Conservation (phyloP, 257 asterid species). For the Gentiana dahurica region DNA sequence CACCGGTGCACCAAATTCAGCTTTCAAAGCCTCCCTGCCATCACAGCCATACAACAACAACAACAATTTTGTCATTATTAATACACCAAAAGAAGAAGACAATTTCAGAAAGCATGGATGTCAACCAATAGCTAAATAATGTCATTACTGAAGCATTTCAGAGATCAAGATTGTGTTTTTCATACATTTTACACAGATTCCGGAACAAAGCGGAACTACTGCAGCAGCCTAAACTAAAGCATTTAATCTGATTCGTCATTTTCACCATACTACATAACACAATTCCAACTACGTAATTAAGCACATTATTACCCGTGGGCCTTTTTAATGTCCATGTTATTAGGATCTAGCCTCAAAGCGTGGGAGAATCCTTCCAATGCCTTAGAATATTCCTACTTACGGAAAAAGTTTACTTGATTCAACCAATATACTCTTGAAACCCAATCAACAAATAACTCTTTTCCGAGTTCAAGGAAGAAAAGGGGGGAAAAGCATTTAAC, state of each 20-base stretch:
- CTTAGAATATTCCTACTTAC: constrained; percentile 3
- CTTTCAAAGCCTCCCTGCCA: constrained; percentile 2
- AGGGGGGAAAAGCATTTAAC: too few species aligned
- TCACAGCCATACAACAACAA: too few species aligned
- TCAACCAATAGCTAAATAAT: too few species aligned
- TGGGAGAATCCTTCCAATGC: constrained; percentile 14
- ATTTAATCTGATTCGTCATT: too few species aligned
- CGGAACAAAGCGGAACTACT: too few species aligned
- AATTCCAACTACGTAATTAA: too few species aligned
- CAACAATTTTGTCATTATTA: too few species aligned
- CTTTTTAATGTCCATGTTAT: constrained; percentile 11
- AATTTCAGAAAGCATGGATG: neutral
- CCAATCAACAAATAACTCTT: neutral
- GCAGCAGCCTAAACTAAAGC: too few species aligned
- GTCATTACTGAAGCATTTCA: too few species aligned
- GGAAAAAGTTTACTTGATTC: neutral
- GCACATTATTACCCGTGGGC: constrained; percentile 2
- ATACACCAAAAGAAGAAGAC: neutral
- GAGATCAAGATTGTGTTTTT: too few species aligned
- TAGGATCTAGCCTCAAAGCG: constrained; percentile 19
- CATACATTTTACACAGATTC: too few species aligned
- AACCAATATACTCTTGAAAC: neutral
- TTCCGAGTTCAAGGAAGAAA: neutral
- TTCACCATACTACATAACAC: too few species aligned
- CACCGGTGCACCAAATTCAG: constrained; percentile 1